Evolutionary conservation across 306 rosid genomes (phyloP).

Genomic region (Dalbergia oliveri): DNA sequence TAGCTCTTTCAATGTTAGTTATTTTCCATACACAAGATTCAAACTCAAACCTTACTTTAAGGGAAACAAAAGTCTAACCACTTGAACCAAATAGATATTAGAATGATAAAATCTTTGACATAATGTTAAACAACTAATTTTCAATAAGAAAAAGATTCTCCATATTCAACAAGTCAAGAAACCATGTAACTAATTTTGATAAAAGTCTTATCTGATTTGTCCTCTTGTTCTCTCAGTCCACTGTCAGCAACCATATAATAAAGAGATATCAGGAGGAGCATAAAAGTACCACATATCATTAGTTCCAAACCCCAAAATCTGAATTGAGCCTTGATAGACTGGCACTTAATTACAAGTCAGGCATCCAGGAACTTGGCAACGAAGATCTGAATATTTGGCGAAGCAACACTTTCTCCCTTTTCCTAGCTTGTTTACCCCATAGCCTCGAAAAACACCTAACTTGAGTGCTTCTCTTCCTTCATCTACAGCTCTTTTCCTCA

Average conservation of each 20-base stretch:
- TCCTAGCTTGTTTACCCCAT: slow-evolving; percentile 60
- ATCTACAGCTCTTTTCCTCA: slow-evolving; percentile 65
- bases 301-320: slow-evolving; percentile 18
- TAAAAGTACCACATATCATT: slow-evolving; percentile 7
- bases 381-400: slow-evolving; percentile 73
- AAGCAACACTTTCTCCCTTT: slow-evolving; percentile 71
- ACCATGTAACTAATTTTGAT: slow-evolving; percentile 16
- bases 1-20: no score
- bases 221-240: not conserved
- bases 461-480: slow-evolving; percentile 73
- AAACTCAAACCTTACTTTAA: no score
- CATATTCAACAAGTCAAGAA: not conserved
- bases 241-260: not conserved
- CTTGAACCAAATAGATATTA: not conserved
- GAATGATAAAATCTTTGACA: not conserved
- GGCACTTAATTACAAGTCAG: slow-evolving; percentile 43
- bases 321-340: slow-evolving; percentile 16
- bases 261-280: not conserved
- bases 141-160: not conserved
- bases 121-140: not conserved
- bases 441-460: slow-evolving; percentile 60
- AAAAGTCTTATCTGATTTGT: slow-evolving; percentile 7
- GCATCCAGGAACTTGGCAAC: slow-evolving; percentile 64
- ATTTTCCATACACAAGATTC: no score
- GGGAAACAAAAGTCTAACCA: no score